Evolutionary conservation across 23 red algal genomes (phyloP).

Genomic region (Chondrus crispus): DNA sequence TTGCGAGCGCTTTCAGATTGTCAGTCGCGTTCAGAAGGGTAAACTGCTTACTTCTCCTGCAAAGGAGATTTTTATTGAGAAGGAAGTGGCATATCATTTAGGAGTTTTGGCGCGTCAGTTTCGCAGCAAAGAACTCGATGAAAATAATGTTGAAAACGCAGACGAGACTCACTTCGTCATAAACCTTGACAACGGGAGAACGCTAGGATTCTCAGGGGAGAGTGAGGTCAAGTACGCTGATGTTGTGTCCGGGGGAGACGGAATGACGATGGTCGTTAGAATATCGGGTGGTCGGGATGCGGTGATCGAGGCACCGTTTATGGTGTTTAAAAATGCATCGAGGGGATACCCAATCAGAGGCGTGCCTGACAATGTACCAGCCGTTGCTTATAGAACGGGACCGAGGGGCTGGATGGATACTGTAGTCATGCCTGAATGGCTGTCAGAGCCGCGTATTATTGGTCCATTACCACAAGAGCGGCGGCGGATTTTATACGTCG

Average conservation of each 20-base stretch:
- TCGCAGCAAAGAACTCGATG: background rate
- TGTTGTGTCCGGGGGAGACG: background rate
- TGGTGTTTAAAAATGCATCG: background rate
- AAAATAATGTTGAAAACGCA: background rate
- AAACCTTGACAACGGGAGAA: conserved; percentile 20
- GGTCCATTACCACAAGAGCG: background rate
- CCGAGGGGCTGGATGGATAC: conserved; percentile 4
- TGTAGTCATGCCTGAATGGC: background rate
- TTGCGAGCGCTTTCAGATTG: background rate
- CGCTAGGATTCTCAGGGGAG: background rate
- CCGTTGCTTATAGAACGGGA: background rate
- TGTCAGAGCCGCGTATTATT: background rate
- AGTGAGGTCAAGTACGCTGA: background rate
- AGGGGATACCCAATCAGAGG: conserved; percentile 5
- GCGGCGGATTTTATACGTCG: background rate
- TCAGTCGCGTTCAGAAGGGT: background rate
- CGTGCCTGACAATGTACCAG: background rate
- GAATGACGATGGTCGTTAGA: background rate
- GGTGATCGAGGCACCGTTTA: background rate
- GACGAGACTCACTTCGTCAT: conserved; percentile 17
- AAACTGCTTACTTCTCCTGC: conserved; percentile 3
- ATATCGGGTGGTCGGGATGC: background rate
- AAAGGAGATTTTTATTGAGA: conserved; percentile 1
- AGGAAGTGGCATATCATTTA: background rate
- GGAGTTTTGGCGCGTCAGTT: background rate